Evolutionary conservation across 1,139 yeast genomes (phyloP).

Genomic region (Candida albicans): DNA sequence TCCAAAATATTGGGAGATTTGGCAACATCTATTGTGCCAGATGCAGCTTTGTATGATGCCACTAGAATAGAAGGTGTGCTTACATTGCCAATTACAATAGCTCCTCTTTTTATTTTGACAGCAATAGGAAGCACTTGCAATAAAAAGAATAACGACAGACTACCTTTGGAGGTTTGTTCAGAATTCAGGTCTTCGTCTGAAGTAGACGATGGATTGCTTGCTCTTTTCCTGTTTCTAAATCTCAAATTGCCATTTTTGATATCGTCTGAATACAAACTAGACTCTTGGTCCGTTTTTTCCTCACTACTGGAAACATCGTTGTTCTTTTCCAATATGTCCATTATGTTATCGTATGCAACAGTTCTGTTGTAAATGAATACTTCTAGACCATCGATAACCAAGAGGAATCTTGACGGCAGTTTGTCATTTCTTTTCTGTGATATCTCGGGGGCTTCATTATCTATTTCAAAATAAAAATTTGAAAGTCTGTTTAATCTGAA

Average conservation of each 20-base stretch:
- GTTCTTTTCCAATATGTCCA: slow-evolving; percentile 39
- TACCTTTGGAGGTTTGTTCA: background rate
- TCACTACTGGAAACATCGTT: slow-evolving; percentile 7
- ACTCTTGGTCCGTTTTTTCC: slow-evolving; percentile 13
- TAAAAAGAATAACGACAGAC: slow-evolving; percentile 21
- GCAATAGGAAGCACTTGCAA: slow-evolving; percentile 57
- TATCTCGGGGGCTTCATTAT: slow-evolving; percentile 19
- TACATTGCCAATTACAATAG: slow-evolving; percentile 76
- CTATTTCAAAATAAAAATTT: slow-evolving; percentile 30
- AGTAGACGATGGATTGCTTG: background rate
- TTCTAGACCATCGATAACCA: slow-evolving; percentile 76
- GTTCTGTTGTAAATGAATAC: slow-evolving; percentile 78
- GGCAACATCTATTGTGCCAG: slow-evolving; percentile 61
- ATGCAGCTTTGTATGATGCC: slow-evolving; percentile 54
- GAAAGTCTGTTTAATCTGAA: slow-evolving; percentile 51
- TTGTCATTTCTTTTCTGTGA: slow-evolving; percentile 36
- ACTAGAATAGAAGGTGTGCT: slow-evolving; percentile 74
- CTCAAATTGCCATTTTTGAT: slow-evolving; percentile 10
- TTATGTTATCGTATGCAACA: slow-evolving; percentile 68
- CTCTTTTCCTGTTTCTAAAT: slow-evolving; percentile 3
- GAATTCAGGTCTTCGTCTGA: background rate
- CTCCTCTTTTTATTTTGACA: slow-evolving; percentile 61
- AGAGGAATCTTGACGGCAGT: slow-evolving; percentile 59
- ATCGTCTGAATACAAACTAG: slow-evolving; percentile 12
- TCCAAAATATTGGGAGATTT: slow-evolving; percentile 54